Evolutionary conservation across 495 filamentous ascomycete species (phyloP).

Genomic region (Aspergillus cavernicola): DNA sequence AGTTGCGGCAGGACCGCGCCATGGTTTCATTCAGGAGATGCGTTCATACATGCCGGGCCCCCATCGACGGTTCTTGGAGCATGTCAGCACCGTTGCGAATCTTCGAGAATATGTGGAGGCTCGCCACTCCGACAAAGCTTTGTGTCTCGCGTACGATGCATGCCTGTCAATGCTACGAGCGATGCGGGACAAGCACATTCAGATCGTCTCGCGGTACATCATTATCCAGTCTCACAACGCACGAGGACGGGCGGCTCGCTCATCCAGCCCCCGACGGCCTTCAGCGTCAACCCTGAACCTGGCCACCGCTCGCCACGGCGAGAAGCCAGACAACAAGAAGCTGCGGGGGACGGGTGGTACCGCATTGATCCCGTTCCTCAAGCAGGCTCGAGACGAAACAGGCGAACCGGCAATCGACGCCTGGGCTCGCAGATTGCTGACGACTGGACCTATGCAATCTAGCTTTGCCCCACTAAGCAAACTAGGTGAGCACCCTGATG

Average conservation of each 20-base stretch:
- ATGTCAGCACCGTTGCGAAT: constrained; percentile 77
- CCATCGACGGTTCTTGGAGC: constrained; percentile 82
- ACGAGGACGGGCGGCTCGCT: constrained; percentile 39
- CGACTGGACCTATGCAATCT: constrained; percentile 42
- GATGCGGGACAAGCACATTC: constrained; percentile 91
- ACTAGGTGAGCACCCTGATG: constrained; percentile 58
- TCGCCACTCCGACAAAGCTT: constrained; percentile 54
- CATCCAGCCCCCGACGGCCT: constrained; percentile 36
- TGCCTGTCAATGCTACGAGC: constrained; percentile 86
- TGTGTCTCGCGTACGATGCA: constrained; percentile 83
- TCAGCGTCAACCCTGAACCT: constrained; percentile 55
- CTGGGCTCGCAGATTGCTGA: constrained; percentile 75
- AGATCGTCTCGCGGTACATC: constrained; percentile 95
- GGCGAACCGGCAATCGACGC: constrained; percentile 84
- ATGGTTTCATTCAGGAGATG: constrained; percentile 97
- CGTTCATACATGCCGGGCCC: constrained; percentile 92
- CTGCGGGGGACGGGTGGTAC: constrained; percentile 91
- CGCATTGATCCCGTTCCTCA: constrained; percentile 86
- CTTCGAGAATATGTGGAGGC: constrained; percentile 79
- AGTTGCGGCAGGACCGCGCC: constrained; percentile 53
- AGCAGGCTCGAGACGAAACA: constrained; percentile 93
- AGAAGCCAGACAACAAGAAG: constrained; percentile 48
- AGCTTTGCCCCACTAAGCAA: constrained; percentile 56
- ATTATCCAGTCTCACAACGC: constrained; percentile 62
- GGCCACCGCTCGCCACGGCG: constrained; percentile 54